Evolutionary conservation across 768 basidiomycete species (phyloP), one percentile per base, ranked within the genome.

Genomic region (Leccinum rimulosum): DNA sequence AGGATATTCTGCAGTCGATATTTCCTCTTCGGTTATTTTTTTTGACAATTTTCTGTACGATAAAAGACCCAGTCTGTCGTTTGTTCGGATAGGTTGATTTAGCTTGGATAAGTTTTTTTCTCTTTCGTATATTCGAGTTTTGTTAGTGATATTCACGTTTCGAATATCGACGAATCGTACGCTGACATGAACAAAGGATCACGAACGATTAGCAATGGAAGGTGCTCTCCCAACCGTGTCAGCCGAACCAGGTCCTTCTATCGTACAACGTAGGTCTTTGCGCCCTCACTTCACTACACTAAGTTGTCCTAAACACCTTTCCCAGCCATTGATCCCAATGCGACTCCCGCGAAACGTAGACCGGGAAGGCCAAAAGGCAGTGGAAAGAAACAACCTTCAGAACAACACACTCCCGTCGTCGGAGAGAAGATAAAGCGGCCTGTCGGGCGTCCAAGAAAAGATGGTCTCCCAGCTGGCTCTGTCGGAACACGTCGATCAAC

Each of bases 361-460:
- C 88, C 89, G 11, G 90, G 89, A 3, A 78, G 90, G 33, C 90
- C 90, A 6, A 90, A 89, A 68, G 90, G 89, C 36, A 90, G 87
- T 66, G 88, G 86, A 12, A 89, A 88, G 76, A 92, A 91, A 69
- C 76, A 77, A 25, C 61, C 78, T 2, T 66, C 77, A 3, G 78
- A 74, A 50, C 72, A 75, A 36, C 72, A 45, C 19, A 19, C 77
- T 30, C 66, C 73, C 35, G 66, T 72, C 11, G 61, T 75, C 0
- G 76, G 80, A 3, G 78, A 82, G 28, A 88, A 88, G 72, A 73
- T 84, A 55, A 91, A 90, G 71, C 78, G 91, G 49, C 91, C 91
- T 15, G 90, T 92, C 2, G 91, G 91, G 1, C 79, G 91, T 14
- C 91, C 91, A 3, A 75, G 91, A 64, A 91, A 92, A 71, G 90